A percentile compares a stretch with the other conserved stretches of the same genome.
These are phyloP conservation scores for Parasitella parasitica DNA, from an alignment of 371 early-diverging fungal genomes.

Conservation along the genomic window DNA sequence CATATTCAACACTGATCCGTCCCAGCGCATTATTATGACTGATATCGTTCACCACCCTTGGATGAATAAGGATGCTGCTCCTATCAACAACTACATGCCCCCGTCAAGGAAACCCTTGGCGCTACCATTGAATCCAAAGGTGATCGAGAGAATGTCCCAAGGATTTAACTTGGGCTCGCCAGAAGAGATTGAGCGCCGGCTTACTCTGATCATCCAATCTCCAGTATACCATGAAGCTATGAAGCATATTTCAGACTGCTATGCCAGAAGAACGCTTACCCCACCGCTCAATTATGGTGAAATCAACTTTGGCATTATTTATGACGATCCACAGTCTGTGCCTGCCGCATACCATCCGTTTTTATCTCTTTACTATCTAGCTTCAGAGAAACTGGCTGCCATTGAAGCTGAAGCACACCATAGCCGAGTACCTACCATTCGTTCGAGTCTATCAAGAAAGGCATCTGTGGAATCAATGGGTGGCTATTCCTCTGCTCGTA, in stretches of 20 bases:
- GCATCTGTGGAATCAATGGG: conserved; percentile 39
- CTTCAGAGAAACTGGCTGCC: conserved; percentile 71
- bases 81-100: conserved; percentile 57
- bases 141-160: conserved; percentile 73
- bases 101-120: conserved; percentile 70
- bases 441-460: conserved; percentile 33
- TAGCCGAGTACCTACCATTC: conserved; percentile 1
- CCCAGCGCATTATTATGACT: conserved; percentile 71
- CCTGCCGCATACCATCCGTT: conserved; percentile 65
- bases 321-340: conserved; percentile 46
- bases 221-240: conserved; percentile 35
- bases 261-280: conserved; percentile 1
- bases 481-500: conserved; percentile 30
- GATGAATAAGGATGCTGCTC: conserved; percentile 72
- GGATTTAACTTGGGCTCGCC: conserved; percentile 85
- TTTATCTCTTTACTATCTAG: conserved; percentile 84
- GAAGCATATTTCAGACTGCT: conserved; percentile 14
- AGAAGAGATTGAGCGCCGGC: conserved; percentile 61
- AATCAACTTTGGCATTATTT: conserved; percentile 11
- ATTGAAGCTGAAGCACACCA: conserved; percentile 32
- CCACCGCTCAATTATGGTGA: conserved; percentile 5
- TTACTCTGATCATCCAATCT: conserved; percentile 57
- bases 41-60: conserved; percentile 83
- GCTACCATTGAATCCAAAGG: conserved; percentile 67
- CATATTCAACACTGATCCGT: conserved; percentile 77